Conservation (phyloP, 345 rosid genomes). For the Triadica sebifera region DNA sequence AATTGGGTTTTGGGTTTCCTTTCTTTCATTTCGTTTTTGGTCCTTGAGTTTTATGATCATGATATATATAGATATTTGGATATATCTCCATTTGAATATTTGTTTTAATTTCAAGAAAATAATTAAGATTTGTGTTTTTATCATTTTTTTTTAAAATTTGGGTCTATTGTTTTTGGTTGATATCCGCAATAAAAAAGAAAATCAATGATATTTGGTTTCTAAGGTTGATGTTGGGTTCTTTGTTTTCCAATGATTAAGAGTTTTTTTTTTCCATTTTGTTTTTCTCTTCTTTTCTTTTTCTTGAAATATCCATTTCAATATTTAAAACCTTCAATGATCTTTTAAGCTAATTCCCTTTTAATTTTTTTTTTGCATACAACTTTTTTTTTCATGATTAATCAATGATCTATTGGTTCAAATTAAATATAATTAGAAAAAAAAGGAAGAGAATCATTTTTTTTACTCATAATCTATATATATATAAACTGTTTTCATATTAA, state of each 20-base stretch:
- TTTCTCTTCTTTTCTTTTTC: no score
- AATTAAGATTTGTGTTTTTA: no score
- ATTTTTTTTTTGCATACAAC: slow-evolving; percentile 4
- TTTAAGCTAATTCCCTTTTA: not conserved
- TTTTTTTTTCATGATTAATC: not conserved
- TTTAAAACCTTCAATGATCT: not conserved
- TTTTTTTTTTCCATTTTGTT: no score
- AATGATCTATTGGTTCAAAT: not conserved
- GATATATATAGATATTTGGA: no score
- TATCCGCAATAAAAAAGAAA: not conserved
- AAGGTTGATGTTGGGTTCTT: not conserved
- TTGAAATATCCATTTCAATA: not conserved
- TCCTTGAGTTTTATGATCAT: not conserved
- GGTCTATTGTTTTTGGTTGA: not conserved
- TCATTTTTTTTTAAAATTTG: no score
- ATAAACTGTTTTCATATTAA: no score
- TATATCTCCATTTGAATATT: no score
- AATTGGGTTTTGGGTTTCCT: no score
- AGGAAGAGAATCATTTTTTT: not conserved
- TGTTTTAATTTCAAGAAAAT: not conserved
- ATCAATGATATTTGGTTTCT: not conserved
- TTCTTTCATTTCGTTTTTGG: not conserved
- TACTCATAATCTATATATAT: no score
- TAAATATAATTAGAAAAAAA: not conserved
- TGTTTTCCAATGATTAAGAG: not conserved